phyloP scores from a whole-genome alignment of 2,329 filamentous ascomycete genomes.

The Aspergillus texensis region DNA sequence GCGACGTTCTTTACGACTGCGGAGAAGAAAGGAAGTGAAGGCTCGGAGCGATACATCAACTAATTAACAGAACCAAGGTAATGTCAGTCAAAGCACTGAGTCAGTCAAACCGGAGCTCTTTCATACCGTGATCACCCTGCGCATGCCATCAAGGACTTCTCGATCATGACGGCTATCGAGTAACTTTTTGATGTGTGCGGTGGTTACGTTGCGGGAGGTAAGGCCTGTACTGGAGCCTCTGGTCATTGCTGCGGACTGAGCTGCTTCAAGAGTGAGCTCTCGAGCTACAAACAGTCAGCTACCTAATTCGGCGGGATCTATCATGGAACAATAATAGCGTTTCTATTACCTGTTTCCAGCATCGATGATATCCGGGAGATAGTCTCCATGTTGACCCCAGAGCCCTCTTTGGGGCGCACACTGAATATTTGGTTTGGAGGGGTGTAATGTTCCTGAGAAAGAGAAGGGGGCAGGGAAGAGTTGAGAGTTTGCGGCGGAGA shows the following conservation, averaged over 20 bases:
- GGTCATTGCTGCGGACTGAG: constrained; percentile 74
- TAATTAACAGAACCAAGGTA: constrained; percentile 40
- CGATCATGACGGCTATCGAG: constrained; percentile 91
- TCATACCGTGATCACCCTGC: constrained; percentile 79
- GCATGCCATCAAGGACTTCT: constrained; percentile 88
- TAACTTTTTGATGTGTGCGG: constrained; percentile 88
- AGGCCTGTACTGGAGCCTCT: constrained; percentile 56
- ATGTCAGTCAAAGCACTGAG: constrained; percentile 19
- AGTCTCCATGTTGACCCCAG: constrained; percentile 74
- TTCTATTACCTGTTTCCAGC: constrained; percentile 81
- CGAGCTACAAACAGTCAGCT: constrained; percentile 64
- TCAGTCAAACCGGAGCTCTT: constrained; percentile 3
- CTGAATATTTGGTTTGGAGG: constrained; percentile 4
- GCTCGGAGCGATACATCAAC: constrained; percentile 94
- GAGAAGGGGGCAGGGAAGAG: constrained; percentile 8
- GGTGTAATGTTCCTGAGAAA: background rate
- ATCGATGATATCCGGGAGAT: constrained; percentile 91
- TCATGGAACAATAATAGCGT: background rate
- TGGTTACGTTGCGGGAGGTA: constrained; percentile 68
- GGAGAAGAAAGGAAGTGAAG: constrained; percentile 93
- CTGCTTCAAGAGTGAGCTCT: constrained; percentile 96
- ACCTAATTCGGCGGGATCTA: constrained; percentile 14
- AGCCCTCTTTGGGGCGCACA: constrained; percentile 15
- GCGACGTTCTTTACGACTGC: constrained; percentile 97
- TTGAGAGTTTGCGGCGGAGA: constrained; percentile 14